phyloP scores from a whole-genome alignment of 352 stramenopile genomes.

The Globisporangium cystogenes region DNA sequence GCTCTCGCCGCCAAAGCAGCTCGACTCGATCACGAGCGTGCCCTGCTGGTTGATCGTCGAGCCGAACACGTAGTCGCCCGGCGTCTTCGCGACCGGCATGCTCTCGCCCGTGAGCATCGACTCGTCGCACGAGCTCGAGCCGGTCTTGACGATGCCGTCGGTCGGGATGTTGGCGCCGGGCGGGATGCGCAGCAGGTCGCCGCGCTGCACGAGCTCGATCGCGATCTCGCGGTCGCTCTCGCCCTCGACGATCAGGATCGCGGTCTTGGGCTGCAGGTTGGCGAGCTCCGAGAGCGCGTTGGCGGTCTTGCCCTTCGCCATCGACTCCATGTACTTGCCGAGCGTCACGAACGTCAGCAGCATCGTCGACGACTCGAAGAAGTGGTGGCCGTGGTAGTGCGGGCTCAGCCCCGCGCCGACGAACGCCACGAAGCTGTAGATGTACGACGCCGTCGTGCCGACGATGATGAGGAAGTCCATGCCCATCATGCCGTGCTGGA shows the following conservation, averaged over 20 bases:
- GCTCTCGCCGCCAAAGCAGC: conserved; percentile 63
- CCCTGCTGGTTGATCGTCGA: conserved; percentile 84
- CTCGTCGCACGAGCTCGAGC: conserved; percentile 65
- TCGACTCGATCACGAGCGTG: conserved; percentile 80
- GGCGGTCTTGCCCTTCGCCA: conserved; percentile 82
- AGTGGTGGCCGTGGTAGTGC: conserved; percentile 75
- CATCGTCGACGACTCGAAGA: conserved; percentile 87
- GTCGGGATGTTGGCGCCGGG: conserved; percentile 78
- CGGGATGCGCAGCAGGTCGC: conserved; percentile 62
- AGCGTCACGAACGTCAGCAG: conserved; percentile 84
- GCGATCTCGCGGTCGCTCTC: conserved; percentile 64
- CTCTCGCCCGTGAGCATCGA: conserved; percentile 86
- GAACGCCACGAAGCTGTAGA: conserved; percentile 81
- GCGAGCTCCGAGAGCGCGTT: conserved; percentile 65
- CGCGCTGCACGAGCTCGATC: conserved; percentile 81
- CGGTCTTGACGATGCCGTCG: conserved; percentile 72
- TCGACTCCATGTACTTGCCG: conserved; percentile 87
- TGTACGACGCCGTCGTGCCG: conserved; percentile 81
- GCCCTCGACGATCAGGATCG: conserved; percentile 46
- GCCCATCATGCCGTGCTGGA: conserved; percentile 84
- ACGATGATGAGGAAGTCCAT: conserved; percentile 88
- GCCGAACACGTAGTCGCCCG: conserved; percentile 78
- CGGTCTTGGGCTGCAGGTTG: conserved; percentile 77
- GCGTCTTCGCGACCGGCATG: conserved; percentile 80
- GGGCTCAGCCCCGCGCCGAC: conserved; percentile 51